Conservation (phyloP, 768 basidiomycete genomes). For the Dendrothele bispora region DNA sequence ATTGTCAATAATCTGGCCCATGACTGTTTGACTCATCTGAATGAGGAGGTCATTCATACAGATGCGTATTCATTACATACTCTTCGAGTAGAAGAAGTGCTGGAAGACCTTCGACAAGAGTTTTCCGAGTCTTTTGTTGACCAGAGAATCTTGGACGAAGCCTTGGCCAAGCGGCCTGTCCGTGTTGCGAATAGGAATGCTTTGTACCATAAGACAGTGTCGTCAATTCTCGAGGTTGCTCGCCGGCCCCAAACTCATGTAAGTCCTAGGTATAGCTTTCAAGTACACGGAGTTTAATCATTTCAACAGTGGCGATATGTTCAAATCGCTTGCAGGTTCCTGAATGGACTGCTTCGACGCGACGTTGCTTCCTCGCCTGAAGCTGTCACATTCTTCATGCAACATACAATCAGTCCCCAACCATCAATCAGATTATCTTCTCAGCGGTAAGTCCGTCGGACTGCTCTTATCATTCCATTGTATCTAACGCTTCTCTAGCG, state of each 20-base stretch:
- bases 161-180: constrained; percentile 37
- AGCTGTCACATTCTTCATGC: constrained; percentile 62
- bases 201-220: constrained; percentile 52
- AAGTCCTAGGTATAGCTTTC: constrained; percentile 26
- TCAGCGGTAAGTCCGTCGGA: constrained; percentile 49
- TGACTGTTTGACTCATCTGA: constrained; percentile 59
- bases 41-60: constrained; percentile 65
- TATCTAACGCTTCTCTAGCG: no score
- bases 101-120: constrained; percentile 50
- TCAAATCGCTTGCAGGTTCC: constrained; percentile 65
- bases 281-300: constrained; percentile 4
- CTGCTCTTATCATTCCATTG: constrained; percentile 2
- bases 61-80: constrained; percentile 55
- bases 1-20: constrained; percentile 60
- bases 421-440: constrained; percentile 62
- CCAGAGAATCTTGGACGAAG: constrained; percentile 40
- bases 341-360: constrained; percentile 61
- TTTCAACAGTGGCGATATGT: constrained; percentile 74
- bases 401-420: constrained; percentile 69
- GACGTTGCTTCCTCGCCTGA: constrained; percentile 55
- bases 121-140: constrained; percentile 46
- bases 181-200: constrained; percentile 46
- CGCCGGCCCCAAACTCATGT: constrained; percentile 69
- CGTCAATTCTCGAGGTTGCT: constrained; percentile 61
- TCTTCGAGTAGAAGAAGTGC: constrained; percentile 45